Conservation (phyloP, 2,329 filamentous ascomycete genomes). For the Mycocentrospora acerina region DNA sequence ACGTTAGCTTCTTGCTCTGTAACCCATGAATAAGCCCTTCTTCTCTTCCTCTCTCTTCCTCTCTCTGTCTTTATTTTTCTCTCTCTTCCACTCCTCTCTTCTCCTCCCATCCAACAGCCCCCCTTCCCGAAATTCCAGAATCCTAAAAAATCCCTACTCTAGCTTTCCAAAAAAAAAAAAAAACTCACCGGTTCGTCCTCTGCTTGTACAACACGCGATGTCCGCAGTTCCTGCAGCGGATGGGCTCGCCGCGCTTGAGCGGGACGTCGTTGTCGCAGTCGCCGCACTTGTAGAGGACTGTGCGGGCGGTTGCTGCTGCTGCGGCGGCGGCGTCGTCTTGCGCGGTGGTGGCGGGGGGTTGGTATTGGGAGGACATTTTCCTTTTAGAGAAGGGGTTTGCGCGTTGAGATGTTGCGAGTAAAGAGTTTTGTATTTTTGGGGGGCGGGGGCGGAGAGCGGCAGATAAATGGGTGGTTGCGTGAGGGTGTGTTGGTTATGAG, state of each 20-base stretch:
- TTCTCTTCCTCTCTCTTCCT: not conserved
- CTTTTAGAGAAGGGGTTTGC: no score
- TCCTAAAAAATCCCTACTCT: not conserved
- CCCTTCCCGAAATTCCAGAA: not conserved
- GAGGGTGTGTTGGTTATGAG: no score
- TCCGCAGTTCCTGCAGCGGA: conserved; percentile 88
- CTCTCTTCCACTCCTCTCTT: not conserved
- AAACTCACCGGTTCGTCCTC: conserved; percentile 85
- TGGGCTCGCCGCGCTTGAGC: conserved; percentile 75
- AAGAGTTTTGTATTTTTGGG: no score
- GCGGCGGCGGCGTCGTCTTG: no score
- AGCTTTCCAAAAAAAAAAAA: no score
- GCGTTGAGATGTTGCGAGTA: no score
- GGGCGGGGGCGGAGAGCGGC: no score
- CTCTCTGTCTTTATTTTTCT: not conserved
- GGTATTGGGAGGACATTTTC: no score
- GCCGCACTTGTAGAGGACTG: conserved; percentile 64
- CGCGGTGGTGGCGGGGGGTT: no score
- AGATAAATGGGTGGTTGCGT: no score
- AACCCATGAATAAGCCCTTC: not conserved
- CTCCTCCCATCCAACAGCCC: not conserved
- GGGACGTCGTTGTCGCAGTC: conserved; percentile 80
- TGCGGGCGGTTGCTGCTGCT: conserved; percentile 29
- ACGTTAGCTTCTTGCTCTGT: conserved; percentile 18
- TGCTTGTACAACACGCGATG: conserved; percentile 97